A percentile compares a stretch with the other conserved stretches of the same genome.
phyloP scores from a whole-genome alignment of 1,284 basidiomycete species.

The Entoloma clypeatum region DNA sequence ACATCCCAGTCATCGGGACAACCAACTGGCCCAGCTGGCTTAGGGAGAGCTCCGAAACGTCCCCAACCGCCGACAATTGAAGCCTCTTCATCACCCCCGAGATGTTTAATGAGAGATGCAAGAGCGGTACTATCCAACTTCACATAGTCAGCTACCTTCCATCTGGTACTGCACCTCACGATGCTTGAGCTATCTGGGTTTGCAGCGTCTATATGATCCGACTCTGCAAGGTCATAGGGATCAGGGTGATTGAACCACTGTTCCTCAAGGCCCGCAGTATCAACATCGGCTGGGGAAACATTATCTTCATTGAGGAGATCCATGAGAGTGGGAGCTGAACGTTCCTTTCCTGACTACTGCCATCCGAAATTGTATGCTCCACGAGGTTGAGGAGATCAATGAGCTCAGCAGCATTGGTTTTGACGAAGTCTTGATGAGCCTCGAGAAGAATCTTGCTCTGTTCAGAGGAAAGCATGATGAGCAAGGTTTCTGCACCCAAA shows the following conservation, averaged over 20 bases:
- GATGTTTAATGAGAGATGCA: slow-evolving; percentile 2
- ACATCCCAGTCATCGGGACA: no score
- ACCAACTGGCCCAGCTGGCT: no score
- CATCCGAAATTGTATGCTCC: no score
- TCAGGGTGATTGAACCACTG: slow-evolving; percentile 15
- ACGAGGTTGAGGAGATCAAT: no score
- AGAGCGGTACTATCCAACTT: slow-evolving; percentile 8
- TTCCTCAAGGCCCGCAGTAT: slow-evolving; percentile 13
- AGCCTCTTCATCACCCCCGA: slow-evolving; percentile 1
- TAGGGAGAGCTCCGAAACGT: neutral
- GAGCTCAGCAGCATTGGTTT: no score
- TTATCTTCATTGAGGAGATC: slow-evolving; percentile 11
- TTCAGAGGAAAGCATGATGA: no score
- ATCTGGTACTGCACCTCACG: slow-evolving; percentile 8
- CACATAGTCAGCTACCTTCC: slow-evolving; percentile 14
- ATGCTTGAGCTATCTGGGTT: slow-evolving; percentile 7
- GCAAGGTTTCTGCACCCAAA: no score
- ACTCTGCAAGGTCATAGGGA: slow-evolving; percentile 20
- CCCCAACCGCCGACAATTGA: neutral
- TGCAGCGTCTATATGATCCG: slow-evolving; percentile 7
- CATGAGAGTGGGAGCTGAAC: slow-evolving; percentile 3
- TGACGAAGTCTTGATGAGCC: no score
- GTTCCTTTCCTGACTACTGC: no score
- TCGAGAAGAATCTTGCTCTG: no score
- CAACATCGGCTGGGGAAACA: slow-evolving; percentile 8